Evolutionary conservation across 1,139 yeast genomes (phyloP), one percentile per base, ranked within the genome.

Genomic region (Taiozyma sp.): DNA sequence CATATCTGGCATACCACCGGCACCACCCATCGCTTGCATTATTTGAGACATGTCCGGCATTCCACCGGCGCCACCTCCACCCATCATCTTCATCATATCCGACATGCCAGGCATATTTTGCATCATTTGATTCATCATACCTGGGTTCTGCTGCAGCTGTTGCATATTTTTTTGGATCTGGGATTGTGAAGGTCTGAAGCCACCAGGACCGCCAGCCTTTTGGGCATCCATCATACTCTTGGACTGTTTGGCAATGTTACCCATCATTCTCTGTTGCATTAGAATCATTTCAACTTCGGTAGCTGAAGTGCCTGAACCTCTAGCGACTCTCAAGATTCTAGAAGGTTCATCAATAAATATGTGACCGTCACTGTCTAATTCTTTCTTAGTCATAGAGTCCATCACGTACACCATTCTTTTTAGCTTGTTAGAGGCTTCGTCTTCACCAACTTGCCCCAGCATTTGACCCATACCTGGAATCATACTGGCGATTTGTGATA

Each of bases 331-430:
- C 23, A 92, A 80, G 51, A 93, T 82, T 67, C 99, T 80, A 48
- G 84, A 78, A 5, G 98, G 99, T 66, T 92, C 83, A 49, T 84
- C 83, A 46, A 81, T 78, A 68, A 93, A 91, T 29, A 89, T 73
- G 56, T 82, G 75, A 1, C 99, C 99, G 67, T 93, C 99, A 57
- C 91, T 81, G 61, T 91, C 96, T 56, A 93, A 79, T 72, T 93
- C 99, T 63, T 84, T 77, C 57, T 85, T 87, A 1, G 97, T 92
- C 99, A 93, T 93, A 3, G 97, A 90, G 68, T 93, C 99, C 89
- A 93, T 82, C 39, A 93, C 87, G 66, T 81, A 92, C 46, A 93
- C 85, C 96, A 93, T 90, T 56, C 87, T 79, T 68, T 92, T 92
- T 71, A 93, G 79, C 64, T 87, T 80, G 52, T 80, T 78, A 29